A percentile compares a stretch with the other conserved stretches of the same genome.
phyloP scores from a whole-genome alignment of 352 stramenopile species.

The Globisporangium nagaii region DNA sequence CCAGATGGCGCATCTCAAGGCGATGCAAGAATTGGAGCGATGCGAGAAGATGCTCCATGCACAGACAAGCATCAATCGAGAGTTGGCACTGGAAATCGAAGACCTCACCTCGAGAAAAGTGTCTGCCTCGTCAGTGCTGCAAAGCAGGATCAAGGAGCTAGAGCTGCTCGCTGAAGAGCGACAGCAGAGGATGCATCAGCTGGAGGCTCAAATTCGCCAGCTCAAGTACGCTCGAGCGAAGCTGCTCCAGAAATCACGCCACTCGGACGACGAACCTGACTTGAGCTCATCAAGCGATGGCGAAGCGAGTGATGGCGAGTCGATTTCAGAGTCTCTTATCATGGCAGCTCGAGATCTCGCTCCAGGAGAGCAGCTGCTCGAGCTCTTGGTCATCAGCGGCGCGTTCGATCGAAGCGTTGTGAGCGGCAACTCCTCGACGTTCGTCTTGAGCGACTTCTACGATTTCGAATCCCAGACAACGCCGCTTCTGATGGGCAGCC shows the following conservation, averaged over 20 bases:
- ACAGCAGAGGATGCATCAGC: conserved; percentile 68
- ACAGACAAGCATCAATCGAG: conserved; percentile 92
- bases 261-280: conserved; percentile 17
- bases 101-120: conserved; percentile 76
- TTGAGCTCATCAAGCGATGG: conserved; percentile 32
- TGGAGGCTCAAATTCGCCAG: conserved; percentile 88
- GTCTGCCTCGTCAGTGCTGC: conserved; percentile 59
- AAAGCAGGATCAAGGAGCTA: conserved; percentile 79
- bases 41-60: conserved; percentile 93
- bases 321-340: conserved; percentile 61
- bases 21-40: conserved; percentile 89
- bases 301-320: conserved; percentile 40
- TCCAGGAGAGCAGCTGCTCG: conserved; percentile 88
- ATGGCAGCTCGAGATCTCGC: conserved; percentile 52
- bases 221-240: conserved; percentile 75
- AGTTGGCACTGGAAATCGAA: conserved; percentile 89
- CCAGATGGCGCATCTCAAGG: conserved; percentile 86
- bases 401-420: conserved; percentile 69
- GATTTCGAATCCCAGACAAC: conserved; percentile 93
- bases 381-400: conserved; percentile 82
- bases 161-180: conserved; percentile 80
- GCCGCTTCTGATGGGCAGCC: conserved; percentile 70
- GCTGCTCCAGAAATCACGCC: conserved; percentile 22
- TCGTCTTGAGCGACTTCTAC: conserved; percentile 92
- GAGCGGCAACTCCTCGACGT: conserved; percentile 75